These are phyloP conservation scores for Phytophthora macrochlamydospora DNA, from an alignment of 352 stramenopile species.

Conservation along the genomic window DNA sequence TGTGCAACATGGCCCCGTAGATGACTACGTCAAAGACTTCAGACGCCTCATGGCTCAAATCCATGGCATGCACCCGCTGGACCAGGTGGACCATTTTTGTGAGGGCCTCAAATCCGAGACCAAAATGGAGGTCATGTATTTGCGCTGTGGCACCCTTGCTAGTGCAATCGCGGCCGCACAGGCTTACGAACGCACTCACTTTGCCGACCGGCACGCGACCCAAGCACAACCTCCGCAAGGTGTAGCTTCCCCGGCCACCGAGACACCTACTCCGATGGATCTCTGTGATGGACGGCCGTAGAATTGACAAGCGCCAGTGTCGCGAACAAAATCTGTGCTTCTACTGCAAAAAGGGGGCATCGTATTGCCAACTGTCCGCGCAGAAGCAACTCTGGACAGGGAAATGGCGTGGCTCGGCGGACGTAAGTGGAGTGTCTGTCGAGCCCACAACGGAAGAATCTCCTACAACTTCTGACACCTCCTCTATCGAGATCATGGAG, in stretches of 20 bases:
- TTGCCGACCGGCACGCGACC: neutral
- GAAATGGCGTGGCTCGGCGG: neutral
- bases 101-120: slow-evolving; percentile 14
- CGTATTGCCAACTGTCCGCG: slow-evolving; percentile 3
- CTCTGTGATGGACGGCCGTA: neutral
- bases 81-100: slow-evolving; percentile 9
- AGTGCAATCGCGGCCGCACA: neutral
- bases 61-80: neutral
- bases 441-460: slow-evolving; percentile 5
- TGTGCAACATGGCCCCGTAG: neutral
- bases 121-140: slow-evolving; percentile 10
- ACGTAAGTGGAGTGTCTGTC: slow-evolving; percentile 16
- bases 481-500: slow-evolving; percentile 9
- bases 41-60: neutral
- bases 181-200: neutral
- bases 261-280: slow-evolving; percentile 3
- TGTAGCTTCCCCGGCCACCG: neutral
- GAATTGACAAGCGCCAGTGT: slow-evolving; percentile 1
- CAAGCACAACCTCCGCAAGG: neutral
- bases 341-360: slow-evolving; percentile 14
- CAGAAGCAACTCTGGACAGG: neutral
- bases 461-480: slow-evolving; percentile 1
- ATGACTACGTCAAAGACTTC: slow-evolving; percentile 13
- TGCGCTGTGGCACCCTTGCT: slow-evolving; percentile 1
- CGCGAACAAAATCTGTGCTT: slow-evolving; percentile 5